Evolutionary conservation across 176 grass and related monocot species (phyloP), one percentile per base, ranked within the genome.

Genomic region (Cenchrus purpureus): DNA sequence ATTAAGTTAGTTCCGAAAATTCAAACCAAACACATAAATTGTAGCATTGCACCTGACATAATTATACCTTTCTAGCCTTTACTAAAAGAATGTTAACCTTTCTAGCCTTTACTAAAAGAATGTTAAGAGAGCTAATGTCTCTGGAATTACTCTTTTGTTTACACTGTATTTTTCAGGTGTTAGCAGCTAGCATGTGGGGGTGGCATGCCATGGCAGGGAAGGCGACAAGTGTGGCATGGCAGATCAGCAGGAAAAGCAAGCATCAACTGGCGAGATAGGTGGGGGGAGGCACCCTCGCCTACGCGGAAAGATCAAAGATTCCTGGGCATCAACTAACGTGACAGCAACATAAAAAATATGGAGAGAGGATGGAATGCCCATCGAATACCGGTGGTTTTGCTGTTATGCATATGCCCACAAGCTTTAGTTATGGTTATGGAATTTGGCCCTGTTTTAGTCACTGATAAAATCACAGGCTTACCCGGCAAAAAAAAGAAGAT

Each of bases 301-400:
- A 20, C 67, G 29, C 15, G 8, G 68, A 49, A 82, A 72, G 55
- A 82, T 82, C 19, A 49, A 82, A 72, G 55, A 82, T 82, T 49
- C 54, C 55, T 82, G 22, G 68, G 68, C 34, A 60, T 83, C 80
- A 62, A 62, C 68, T 45, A 83, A 73, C 80, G 59, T 83, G 80
- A n/a, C 55, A 61, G 55, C 56, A 44, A 78, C 57, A 78, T 61
- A 51, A 73, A 52, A 28, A 8, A 40, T 50, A 64, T 74, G n/a
- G 25, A 67, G 22, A 12, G 74, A 78, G 4, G 37, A 77, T 61
- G 58, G 37, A 43, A 25, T 11, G 15, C 40, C 34, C 37, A 44
- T 31, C 3, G 20, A 25, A 25, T 60, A 61, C n/a, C 9, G 9
- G 9, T 62, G 59, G n/a, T 28, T 62, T 40, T 40, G 37, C 37